phyloP scores from a whole-genome alignment of 331 rosid genomes.

The Saraca asoca region DNA sequence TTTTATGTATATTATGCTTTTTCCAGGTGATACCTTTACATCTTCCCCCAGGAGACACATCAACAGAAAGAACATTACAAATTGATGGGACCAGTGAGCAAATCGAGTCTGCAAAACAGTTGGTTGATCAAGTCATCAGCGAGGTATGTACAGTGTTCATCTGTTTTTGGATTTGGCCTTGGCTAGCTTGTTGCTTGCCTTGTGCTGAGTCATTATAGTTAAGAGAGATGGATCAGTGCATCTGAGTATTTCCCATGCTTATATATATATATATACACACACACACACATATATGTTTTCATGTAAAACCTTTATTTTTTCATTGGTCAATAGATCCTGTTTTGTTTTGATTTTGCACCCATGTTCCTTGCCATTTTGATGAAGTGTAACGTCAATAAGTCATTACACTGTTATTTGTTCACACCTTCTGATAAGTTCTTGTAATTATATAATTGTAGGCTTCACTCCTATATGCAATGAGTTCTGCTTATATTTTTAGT shows the following conservation, averaged over 20 bases:
- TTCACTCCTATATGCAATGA: neutral
- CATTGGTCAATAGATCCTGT: neutral
- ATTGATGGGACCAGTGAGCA: conserved; percentile 86
- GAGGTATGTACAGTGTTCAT: conserved; percentile 63
- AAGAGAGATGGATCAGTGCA: neutral
- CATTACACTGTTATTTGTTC: too few relatives aligned
- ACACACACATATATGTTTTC: conserved; percentile 1
- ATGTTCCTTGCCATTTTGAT: too few relatives aligned
- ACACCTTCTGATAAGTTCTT: neutral
- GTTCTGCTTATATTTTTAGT: conserved; percentile 18
- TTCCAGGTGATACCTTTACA: conserved; percentile 92
- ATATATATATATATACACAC: too few relatives aligned
- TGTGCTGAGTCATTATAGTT: conserved; percentile 20
- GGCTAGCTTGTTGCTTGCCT: conserved; percentile 29
- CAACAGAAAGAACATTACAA: conserved; percentile 83
- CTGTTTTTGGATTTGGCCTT: conserved; percentile 31
- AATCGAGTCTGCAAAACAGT: conserved; percentile 79
- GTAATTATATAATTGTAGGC: neutral
- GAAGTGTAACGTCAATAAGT: too few relatives aligned
- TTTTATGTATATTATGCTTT: conserved; percentile 10
- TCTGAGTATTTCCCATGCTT: conserved; percentile 7
- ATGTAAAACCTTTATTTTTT: neutral
- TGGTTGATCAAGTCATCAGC: conserved; percentile 84
- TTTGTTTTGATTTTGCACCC: neutral
- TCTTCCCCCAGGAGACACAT: conserved; percentile 95